Evolutionary conservation across 2,329 filamentous ascomycete genomes (phyloP).

Genomic region (Aspergillus viridinutans): DNA sequence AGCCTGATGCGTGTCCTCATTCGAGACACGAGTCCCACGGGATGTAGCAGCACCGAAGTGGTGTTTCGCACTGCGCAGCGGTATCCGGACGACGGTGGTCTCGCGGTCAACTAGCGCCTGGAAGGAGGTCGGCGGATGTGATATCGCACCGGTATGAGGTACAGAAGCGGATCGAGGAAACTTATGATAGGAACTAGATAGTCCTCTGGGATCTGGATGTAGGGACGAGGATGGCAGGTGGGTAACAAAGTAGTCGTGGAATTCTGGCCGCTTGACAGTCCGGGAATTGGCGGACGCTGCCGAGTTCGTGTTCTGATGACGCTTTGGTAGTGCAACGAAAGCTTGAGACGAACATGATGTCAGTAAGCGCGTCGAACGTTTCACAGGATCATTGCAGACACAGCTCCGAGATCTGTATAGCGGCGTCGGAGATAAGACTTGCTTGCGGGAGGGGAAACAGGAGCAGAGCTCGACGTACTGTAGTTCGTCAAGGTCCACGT

Average conservation of each 20-base stretch:
- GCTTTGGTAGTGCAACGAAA: constrained; percentile 26
- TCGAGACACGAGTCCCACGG: constrained; percentile 78
- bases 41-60: constrained; percentile 81
- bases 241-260: constrained; percentile 97
- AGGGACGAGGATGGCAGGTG: constrained; percentile 90
- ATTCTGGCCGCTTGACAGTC: constrained; percentile 47
- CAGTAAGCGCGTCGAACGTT: neutral
- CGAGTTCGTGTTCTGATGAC: constrained; percentile 22
- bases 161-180: constrained; percentile 79
- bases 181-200: constrained; percentile 69
- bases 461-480: constrained; percentile 25
- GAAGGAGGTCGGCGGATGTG: constrained; percentile 54
- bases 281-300: constrained; percentile 9
- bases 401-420: constrained; percentile 4
- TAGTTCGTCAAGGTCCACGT: constrained; percentile 37
- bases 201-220: constrained; percentile 72
- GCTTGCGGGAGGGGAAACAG: constrained; percentile 1
- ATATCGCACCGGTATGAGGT: constrained; percentile 59
- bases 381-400: neutral
- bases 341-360: constrained; percentile 19
- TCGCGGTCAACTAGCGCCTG: constrained; percentile 65
- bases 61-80: constrained; percentile 87
- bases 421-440: constrained; percentile 15
- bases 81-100: constrained; percentile 91
- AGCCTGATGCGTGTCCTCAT: constrained; percentile 91